Conservation (phyloP, 202 grass and related monocot species). For the Setaria viridis region DNA sequence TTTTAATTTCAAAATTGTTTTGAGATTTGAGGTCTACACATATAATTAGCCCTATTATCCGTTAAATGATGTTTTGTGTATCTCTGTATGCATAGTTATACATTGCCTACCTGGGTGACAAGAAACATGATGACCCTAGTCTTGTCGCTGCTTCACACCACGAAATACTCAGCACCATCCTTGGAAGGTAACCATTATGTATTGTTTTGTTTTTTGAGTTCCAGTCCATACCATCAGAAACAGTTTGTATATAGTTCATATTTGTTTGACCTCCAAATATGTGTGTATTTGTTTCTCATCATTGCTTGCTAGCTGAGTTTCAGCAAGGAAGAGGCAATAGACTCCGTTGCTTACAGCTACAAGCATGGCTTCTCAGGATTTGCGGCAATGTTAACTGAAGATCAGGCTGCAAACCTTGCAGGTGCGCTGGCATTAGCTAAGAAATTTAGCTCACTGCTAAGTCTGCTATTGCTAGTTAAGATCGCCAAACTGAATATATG, state of each 20-base stretch:
- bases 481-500: neutral
- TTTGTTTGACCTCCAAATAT: neutral
- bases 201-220: neutral
- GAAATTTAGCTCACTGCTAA: neutral
- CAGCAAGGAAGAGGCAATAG: neutral
- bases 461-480: neutral
- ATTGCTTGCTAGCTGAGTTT: neutral
- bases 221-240: neutral
- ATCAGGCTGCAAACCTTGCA: slow-evolving; percentile 40
- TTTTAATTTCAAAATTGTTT: neutral
- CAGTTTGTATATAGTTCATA: neutral
- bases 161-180: neutral
- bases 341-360: neutral
- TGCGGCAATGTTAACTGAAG: slow-evolving; percentile 45
- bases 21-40: neutral
- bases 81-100: neutral
- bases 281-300: neutral
- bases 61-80: neutral
- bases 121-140: neutral
- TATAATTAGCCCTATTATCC: neutral
- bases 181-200: neutral
- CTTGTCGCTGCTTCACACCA: neutral
- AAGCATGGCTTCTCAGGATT: neutral
- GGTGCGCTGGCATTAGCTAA: slow-evolving; percentile 11
- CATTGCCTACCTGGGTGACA: neutral